A percentile compares a stretch with the other conserved stretches of the same genome.
Evolutionary conservation across 164 flowering plant species (phyloP).

Genomic region (Aristolochia californica): DNA sequence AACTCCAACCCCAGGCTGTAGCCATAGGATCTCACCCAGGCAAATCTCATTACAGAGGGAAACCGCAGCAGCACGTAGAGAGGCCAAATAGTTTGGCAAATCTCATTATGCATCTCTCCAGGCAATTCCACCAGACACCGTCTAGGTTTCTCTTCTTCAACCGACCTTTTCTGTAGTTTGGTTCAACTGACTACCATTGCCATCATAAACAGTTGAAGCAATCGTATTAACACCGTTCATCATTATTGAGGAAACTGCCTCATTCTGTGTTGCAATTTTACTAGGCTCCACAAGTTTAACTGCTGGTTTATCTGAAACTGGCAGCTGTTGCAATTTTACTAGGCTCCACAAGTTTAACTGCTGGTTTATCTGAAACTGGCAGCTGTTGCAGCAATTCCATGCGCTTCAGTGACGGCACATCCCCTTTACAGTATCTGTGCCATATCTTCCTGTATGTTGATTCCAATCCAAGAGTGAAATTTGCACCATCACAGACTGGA

Average conservation of each 20-base stretch:
- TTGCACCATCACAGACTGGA: conserved; percentile 80
- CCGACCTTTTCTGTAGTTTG: neutral
- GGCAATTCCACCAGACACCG: no score
- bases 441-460: conserved; percentile 63
- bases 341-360: conserved; percentile 17
- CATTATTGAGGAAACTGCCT: conserved; percentile 1
- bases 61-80: no score
- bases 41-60: no score
- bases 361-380: conserved; percentile 23
- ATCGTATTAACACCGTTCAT: conserved; percentile 9
- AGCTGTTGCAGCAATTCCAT: conserved; percentile 36
- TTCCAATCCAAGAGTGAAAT: conserved; percentile 51
- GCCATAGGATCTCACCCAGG: no score
- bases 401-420: conserved; percentile 55
- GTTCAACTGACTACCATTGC: neutral
- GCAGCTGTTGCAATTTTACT: conserved; percentile 18
- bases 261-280: conserved; percentile 6
- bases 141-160: neutral
- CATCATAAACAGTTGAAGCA: conserved; percentile 1
- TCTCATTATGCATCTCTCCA: no score
- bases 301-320: conserved; percentile 22
- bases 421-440: conserved; percentile 75
- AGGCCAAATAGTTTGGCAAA: no score
- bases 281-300: conserved; percentile 18
- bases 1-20: no score